These are phyloP conservation scores for Saccharomycopsis fibuligera DNA, from an alignment of 805 yeast genomes.

Conservation along the genomic window DNA sequence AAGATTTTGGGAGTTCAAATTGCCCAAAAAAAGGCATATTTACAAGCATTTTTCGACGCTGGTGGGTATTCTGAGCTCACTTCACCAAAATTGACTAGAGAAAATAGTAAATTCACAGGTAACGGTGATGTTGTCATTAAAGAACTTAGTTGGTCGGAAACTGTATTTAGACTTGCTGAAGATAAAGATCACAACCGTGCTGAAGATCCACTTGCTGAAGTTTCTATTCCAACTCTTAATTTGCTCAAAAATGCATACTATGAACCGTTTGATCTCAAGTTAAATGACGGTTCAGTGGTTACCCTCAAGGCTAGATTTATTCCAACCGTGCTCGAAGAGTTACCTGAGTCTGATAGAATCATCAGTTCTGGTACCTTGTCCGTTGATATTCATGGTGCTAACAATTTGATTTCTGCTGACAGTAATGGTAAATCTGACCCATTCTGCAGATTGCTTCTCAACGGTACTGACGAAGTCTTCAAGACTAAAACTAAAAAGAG, in stretches of 20 bases:
- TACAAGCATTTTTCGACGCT: slow-evolving; percentile 76
- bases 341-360: slow-evolving; percentile 72
- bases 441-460: slow-evolving; percentile 60
- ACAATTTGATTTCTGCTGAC: slow-evolving; percentile 76
- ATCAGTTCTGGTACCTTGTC: slow-evolving; percentile 67
- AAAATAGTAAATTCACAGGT: slow-evolving; percentile 34
- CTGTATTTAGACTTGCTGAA: slow-evolving; percentile 55
- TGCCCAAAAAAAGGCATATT: slow-evolving; percentile 48
- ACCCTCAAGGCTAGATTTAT: slow-evolving; percentile 67
- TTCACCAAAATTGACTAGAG: slow-evolving; percentile 41
- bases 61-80: slow-evolving; percentile 58
- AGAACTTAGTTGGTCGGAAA: slow-evolving; percentile 69
- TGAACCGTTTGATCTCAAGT: slow-evolving; percentile 48
- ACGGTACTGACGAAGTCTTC: slow-evolving; percentile 53
- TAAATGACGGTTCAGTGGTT: slow-evolving; percentile 47
- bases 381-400: slow-evolving; percentile 57
- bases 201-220: slow-evolving; percentile 54
- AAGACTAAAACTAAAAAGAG: slow-evolving; percentile 79
- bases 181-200: slow-evolving; percentile 47
- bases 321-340: slow-evolving; percentile 53
- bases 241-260: slow-evolving; percentile 60
- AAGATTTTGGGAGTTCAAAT: slow-evolving; percentile 56
- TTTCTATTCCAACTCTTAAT: slow-evolving; percentile 58
- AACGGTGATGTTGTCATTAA: slow-evolving; percentile 73
- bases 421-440: slow-evolving; percentile 93